Percentiles rank a stretch among this genome's conserved stretches.
phyloP scores from a whole-genome alignment of 2,329 filamentous ascomycete genomes.

The Trichoderma sp. region DNA sequence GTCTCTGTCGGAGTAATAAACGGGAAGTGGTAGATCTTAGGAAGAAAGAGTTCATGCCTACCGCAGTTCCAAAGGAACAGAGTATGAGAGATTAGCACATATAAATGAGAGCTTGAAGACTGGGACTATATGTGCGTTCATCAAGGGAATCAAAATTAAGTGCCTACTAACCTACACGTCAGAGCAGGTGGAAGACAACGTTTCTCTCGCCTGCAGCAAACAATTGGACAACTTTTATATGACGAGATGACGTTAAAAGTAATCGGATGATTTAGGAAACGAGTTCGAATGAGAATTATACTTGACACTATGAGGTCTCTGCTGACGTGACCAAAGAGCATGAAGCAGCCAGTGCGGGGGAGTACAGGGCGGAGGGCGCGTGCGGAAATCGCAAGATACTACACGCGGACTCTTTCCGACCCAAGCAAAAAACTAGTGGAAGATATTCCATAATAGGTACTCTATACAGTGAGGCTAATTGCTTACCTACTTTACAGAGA shows the following conservation, averaged over 20 bases:
- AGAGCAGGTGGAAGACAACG: neutral
- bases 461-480: neutral
- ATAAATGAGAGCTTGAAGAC: neutral
- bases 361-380: neutral
- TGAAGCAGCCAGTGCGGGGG: slow-evolving; percentile 5
- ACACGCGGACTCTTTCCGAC: neutral
- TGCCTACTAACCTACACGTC: neutral
- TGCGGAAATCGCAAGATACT: neutral
- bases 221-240: neutral
- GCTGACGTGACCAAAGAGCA: neutral
- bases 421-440: neutral
- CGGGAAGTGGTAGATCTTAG: slow-evolving; percentile 12
- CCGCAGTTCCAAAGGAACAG: no score
- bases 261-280: neutral
- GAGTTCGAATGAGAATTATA: neutral
- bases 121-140: neutral
- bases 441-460: neutral
- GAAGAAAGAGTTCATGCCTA: slow-evolving; percentile 20
- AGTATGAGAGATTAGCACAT: neutral
- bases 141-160: neutral
- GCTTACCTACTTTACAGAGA: neutral
- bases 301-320: neutral
- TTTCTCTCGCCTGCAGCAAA: neutral
- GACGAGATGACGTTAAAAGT: neutral
- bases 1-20: neutral